phyloP scores from a whole-genome alignment of 148 eudicot genomes.

The Diospyros kaki region DNA sequence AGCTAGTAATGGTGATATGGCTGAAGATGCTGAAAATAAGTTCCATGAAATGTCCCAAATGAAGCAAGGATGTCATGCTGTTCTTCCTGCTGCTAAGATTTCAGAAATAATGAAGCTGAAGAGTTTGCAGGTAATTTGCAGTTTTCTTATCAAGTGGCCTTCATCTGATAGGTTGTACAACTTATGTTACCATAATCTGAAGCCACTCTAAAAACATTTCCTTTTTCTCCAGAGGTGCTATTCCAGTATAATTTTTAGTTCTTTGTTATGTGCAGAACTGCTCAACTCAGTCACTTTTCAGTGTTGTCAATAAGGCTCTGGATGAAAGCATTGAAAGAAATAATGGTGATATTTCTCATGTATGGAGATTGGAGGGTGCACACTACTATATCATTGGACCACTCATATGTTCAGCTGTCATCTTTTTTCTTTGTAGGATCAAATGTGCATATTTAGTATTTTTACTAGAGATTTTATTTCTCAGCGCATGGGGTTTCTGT shows the following conservation, averaged over 20 bases:
- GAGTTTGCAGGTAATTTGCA: constrained; percentile 58
- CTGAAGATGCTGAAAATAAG: constrained; percentile 30
- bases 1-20: constrained; percentile 32
- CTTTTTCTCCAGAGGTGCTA: background rate
- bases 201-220: background rate
- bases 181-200: background rate
- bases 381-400: background rate
- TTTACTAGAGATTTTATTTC: background rate
- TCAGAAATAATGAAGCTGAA: constrained; percentile 65
- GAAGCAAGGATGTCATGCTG: constrained; percentile 33
- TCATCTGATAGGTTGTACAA: background rate
- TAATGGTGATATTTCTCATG: constrained; percentile 75
- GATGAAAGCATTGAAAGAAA: constrained; percentile 77
- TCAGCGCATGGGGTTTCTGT: constrained; percentile 44
- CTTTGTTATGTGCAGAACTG: constrained; percentile 50
- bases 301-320: constrained; percentile 58
- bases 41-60: constrained; percentile 20
- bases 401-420: background rate
- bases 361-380: constrained; percentile 22
- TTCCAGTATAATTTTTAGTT: background rate
- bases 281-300: constrained; percentile 72
- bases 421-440: constrained; percentile 1
- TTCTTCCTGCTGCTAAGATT: constrained; percentile 45
- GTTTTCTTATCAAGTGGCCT: background rate
- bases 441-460: constrained; percentile 5